Evolutionary conservation across 1,139 yeast genomes (phyloP), one percentile per base, ranked within the genome.

Genomic region (Nadsonia commutata): DNA sequence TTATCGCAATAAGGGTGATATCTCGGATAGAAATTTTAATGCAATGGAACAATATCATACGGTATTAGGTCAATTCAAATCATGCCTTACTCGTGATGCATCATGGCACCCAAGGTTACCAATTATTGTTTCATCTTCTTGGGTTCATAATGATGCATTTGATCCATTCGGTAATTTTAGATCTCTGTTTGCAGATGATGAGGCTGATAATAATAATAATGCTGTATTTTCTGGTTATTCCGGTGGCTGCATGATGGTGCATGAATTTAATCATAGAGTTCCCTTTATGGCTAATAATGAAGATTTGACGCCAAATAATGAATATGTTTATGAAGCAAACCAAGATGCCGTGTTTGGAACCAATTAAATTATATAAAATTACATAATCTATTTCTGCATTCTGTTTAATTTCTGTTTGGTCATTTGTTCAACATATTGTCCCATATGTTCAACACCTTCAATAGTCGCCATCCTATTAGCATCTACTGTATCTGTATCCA

Each of bases 391-490:
- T 27, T 27, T 8, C n/a, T 27, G 33, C 33, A 27, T 27, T 27
- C 33, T 27, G 13, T 16, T 27, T 3, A 27, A 16, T 9, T 27
- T 27, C 22, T 42, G 51, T 23, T 42, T 44, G 40, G 62, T 60
- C 66, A 66, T 64, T 45, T 64, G 63, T 20, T 56, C 51, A 18
- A 64, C 67, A 48, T 63, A 64, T 44, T 56, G 58, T n/a, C 59
- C 61, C 40, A 64, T 48, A 50, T 64, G 68, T 39, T 57, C 64
- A 13, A 61, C 53, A 16, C 62, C 58, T 21, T 57, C 60, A 60
- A 64, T 60, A 13, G 49, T 50, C 8, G 54, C 54, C 20, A 46
- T 48, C 36, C 47, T 47, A 21, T 44, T 49, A 7, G 43, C 42
- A 23, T 39, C 41, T 31, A 16, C 27, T 37, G 31, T 31, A 20